phyloP scores from a whole-genome alignment of 2,329 filamentous ascomycete species.

The Calonectria multiphialidica region DNA sequence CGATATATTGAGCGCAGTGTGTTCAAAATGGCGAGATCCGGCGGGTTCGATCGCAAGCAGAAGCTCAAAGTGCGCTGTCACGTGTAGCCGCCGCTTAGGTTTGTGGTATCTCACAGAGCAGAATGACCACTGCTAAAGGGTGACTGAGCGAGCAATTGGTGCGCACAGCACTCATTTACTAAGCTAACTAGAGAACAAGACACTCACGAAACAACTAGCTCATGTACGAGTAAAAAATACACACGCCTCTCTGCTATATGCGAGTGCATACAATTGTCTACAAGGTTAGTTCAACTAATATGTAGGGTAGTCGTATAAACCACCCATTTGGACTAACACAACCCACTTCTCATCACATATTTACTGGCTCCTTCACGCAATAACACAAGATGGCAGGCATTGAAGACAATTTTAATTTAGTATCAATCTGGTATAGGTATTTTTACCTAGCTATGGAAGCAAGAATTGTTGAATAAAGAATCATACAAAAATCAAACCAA shows the following conservation, averaged over 20 bases:
- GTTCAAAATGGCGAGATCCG: not conserved
- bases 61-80: constrained; percentile 31
- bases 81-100: constrained; percentile 25
- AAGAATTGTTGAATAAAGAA: no score
- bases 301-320: not conserved
- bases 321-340: no score
- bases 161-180: not conserved
- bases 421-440: not conserved
- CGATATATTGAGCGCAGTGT: not conserved
- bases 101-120: not conserved
- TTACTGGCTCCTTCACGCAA: not conserved
- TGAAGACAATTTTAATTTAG: not conserved
- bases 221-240: no score
- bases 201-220: no score
- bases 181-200: no score
- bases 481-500: not conserved
- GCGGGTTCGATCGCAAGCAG: constrained; percentile 27
- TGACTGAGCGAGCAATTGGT: not conserved
- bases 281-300: not conserved
- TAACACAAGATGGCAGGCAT: not conserved
- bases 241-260: no score
- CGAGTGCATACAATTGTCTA: no score
- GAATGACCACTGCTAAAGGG: not conserved
- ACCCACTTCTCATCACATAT: no score
- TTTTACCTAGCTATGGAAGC: no score